Conservation (phyloP, 1,139 yeast genomes). For the Yamadazyma oceani region DNA sequence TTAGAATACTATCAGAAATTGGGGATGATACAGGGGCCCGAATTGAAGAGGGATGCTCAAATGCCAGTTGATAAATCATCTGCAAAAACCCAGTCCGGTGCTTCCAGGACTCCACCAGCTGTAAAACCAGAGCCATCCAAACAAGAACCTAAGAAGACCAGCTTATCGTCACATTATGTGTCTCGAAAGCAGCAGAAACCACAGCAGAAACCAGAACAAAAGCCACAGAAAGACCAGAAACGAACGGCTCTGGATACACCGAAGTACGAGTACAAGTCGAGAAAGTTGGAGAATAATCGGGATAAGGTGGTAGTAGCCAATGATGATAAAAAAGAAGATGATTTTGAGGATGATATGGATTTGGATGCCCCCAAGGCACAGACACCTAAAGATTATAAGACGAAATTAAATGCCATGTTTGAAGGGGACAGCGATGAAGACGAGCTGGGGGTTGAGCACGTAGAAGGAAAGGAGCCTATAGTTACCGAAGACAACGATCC, state of each 20-base stretch:
- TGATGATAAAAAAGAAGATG: slow-evolving; percentile 17
- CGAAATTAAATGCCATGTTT: slow-evolving; percentile 15
- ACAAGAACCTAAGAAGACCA: slow-evolving; percentile 11
- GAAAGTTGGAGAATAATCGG: slow-evolving; percentile 32
- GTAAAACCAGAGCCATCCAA: slow-evolving; percentile 1
- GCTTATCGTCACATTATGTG: slow-evolving; percentile 27
- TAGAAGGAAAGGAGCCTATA: slow-evolving; percentile 9
- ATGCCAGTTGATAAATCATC: no score
- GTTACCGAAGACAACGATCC: slow-evolving; percentile 6
- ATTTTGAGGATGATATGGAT: slow-evolving; percentile 16
- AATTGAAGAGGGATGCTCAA: slow-evolving; percentile 12
- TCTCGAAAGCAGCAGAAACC: slow-evolving; percentile 25
- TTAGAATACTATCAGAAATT: slow-evolving; percentile 22
- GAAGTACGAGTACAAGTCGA: slow-evolving; percentile 38
- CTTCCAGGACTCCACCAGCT: no score
- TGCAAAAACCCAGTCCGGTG: no score
- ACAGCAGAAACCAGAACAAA: slow-evolving; percentile 7
- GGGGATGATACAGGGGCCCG: slow-evolving; percentile 41
- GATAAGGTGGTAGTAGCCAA: slow-evolving; percentile 39
- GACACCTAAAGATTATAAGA: slow-evolving; percentile 6
- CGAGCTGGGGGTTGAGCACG: slow-evolving; percentile 10
- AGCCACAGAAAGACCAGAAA: slow-evolving; percentile 4
- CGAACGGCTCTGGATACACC: slow-evolving; percentile 12
- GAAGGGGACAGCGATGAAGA: slow-evolving; percentile 18
- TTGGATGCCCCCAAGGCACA: slow-evolving; percentile 5